A percentile compares a stretch with the other conserved stretches of the same genome.
Conservation (phyloP, 192 early-diverging fungal genomes). For the Pecoramyces ruminantium region DNA sequence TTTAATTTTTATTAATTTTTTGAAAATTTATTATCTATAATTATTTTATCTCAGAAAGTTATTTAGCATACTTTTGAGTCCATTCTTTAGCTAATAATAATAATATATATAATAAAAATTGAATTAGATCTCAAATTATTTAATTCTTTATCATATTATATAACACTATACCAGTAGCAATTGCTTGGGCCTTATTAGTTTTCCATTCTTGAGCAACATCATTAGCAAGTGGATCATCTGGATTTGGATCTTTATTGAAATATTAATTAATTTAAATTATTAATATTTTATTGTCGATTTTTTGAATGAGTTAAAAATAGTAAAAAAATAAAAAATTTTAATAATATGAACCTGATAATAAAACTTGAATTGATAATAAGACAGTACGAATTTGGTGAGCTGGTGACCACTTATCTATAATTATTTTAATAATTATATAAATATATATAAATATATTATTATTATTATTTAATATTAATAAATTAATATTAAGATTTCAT, state of each 20-base stretch:
- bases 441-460: too few species aligned
- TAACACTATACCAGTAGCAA: conserved; percentile 51
- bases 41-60: too few species aligned
- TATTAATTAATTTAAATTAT: neutral
- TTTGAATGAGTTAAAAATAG: neutral
- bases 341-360: conserved; percentile 44
- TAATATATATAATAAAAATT: too few species aligned
- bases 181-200: conserved; percentile 82
- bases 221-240: conserved; percentile 94
- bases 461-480: too few species aligned
- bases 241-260: conserved; percentile 59
- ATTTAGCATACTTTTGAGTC: neutral
- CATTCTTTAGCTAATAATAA: neutral
- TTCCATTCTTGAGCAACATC: conserved; percentile 99
- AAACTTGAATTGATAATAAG: conserved; percentile 87
- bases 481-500: too few species aligned
- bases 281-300: neutral
- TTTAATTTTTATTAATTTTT: too few species aligned
- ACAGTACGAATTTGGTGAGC: conserved; percentile 97
- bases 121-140: too few species aligned
- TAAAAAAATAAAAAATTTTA: neutral
- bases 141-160: neutral
- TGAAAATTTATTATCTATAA: too few species aligned
- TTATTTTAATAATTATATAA: too few species aligned
- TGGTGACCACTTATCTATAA: conserved; percentile 92